A percentile compares a stretch with the other conserved stretches of the same genome.
Evolutionary conservation across 345 rosid genomes (phyloP).

Genomic region (Aquilaria sinensis): DNA sequence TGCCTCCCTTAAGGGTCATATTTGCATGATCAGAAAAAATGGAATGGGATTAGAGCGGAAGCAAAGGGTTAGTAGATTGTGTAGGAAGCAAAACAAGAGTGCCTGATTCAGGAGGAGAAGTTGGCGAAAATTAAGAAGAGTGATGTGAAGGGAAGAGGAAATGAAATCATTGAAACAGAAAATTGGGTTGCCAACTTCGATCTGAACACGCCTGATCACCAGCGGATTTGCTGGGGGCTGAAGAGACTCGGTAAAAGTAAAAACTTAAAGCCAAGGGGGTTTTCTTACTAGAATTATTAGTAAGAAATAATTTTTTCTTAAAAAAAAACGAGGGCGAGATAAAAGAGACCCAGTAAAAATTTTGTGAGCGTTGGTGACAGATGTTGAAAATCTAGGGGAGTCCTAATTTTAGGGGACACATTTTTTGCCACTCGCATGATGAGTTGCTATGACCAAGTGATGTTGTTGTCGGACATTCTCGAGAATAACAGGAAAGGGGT

Average conservation of each 20-base stretch:
- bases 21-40: constrained; percentile 5
- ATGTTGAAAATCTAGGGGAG: constrained; percentile 7
- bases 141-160: background rate
- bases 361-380: constrained; percentile 12
- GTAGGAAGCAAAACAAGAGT: too few species aligned
- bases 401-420: background rate
- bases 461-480: too few species aligned
- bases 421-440: too few species aligned
- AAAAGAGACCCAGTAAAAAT: too few species aligned
- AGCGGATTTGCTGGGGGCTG: constrained; percentile 38
- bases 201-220: constrained; percentile 35
- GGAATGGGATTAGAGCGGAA: background rate
- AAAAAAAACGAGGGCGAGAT: background rate
- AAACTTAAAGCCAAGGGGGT: background rate
- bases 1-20: constrained; percentile 92
- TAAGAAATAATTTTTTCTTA: background rate
- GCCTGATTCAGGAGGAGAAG: too few species aligned
- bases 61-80: too few species aligned
- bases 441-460: too few species aligned
- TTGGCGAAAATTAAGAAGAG: too few species aligned
- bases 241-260: constrained; percentile 34
- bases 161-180: constrained; percentile 20
- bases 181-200: constrained; percentile 17
- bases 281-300: background rate
- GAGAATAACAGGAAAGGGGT: too few species aligned